Base-by-base conservation (phyloP, 768 basidiomycete species). In the Suillus brevipes region DNA sequence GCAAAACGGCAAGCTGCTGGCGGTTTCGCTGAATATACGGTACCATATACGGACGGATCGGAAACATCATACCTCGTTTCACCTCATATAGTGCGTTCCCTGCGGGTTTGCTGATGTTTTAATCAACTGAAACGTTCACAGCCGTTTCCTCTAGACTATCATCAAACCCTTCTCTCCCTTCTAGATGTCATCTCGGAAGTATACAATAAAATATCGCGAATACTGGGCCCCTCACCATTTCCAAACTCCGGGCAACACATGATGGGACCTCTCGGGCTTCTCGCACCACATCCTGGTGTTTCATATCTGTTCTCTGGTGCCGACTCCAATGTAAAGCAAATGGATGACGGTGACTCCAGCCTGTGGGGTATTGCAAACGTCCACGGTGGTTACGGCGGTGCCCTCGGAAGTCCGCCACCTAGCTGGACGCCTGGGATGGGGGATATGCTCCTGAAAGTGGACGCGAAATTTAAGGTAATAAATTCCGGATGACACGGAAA, bases 61-160 rank as follows among this genome's bases (percentile, higher is more conserved):
- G 91, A 91, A 65, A 77, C 87, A 7, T 87, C 90, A 1, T 92
- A 88, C 72, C 84, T 94, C 63, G 80, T 90, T 66, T 81, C 84
- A 49, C 91, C 90, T 0, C 89, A 92, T 72, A 86, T 92, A 73
- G 92, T 92, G 67, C 68, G 87, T 80, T 4, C 64, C n/a, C 65
- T 53, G 25, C 12, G 40, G 10, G 61, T 10, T 63, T 23, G 47
- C 40, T 57, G n/a, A 23, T 28, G 40, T 31, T 47, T 25, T 31
- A 28, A 63, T 34, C 37, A 13, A 67, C 53, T 66, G 60, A 60
- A 65, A 42, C 34, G 37, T 61, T 12, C 60, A 61, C 67, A 95
- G 94, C 91, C 94, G n/a, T 96, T 95, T 77, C 81, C 89, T 3
- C 75, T 96, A 62, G 94, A 96, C 76, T 96, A 97, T 73, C 89